Base-by-base conservation (phyloP, 352 stramenopile species). In the Phytopythium chamaehyphon region DNA sequence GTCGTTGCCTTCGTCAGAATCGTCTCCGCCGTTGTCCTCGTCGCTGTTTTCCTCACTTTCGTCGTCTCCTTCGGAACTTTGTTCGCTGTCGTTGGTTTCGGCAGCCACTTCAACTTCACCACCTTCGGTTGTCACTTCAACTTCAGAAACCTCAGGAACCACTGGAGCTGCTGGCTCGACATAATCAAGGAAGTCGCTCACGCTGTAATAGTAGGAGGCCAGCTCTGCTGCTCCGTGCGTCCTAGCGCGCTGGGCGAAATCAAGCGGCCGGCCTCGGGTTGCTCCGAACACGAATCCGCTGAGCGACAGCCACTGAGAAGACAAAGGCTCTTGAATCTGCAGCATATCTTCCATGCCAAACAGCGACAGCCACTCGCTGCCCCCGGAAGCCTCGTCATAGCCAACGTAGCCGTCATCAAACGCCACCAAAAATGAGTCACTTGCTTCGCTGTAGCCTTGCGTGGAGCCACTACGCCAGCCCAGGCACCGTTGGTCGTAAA, bases 251-350 rank as follows among this genome's bases (percentile, higher is more conserved):
- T 53, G 47, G 24, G 62, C 56, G 15, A 75, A 47, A 21, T 65
- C 64, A 36, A 81, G 48, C 15, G 78, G 75, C 6, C 69, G 59
- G 3, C 75, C 82, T 16, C 76, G 67, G 1, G 51, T 54, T 6
- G 51, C 49, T 1, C 82, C 79, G 47, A 90, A 93, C 18, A 89
- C 80, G 37, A 76, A 93, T 6, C 69, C 75, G 43, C 79, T 90
- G 12, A 89, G 49, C 22, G 77, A 86, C 51, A 65, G 73, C 82
- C 82, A 93, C 55, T 86, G 66, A 47, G 57, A 43, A 12, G 71
- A 81, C 3, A 61, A 62, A 1, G 59, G 21, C 31, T 90, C 77
- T 45, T 89, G 79, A 28, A 93, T 66, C 63, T 87, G 75, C 8
- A 85, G 75, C 6, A 67, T 53, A 37, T 90, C 72, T 39, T 93